A percentile compares a stretch with the other conserved stretches of the same genome.
Evolutionary conservation across 1,284 basidiomycete genomes (phyloP).

Genomic region (Ganoderma boninense): DNA sequence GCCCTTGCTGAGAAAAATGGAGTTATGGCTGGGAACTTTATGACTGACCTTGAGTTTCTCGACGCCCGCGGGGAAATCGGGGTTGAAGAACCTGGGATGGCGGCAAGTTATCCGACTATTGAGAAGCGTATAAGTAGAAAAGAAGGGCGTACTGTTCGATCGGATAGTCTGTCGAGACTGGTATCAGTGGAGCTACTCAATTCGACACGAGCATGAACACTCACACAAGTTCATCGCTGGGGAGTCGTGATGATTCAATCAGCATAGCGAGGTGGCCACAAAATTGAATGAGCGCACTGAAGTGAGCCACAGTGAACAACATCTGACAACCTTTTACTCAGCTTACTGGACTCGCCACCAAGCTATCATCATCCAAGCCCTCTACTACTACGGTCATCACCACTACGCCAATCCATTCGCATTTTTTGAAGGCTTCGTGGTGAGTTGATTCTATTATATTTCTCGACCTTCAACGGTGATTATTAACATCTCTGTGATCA

Average conservation of each 20-base stretch:
- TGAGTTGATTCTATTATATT: background rate
- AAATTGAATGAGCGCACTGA: background rate
- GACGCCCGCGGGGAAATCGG: background rate
- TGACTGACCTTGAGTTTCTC: background rate
- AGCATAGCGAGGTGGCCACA: background rate
- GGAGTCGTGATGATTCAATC: background rate
- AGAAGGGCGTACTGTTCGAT: background rate
- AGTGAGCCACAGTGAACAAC: background rate
- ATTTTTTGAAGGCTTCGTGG: background rate
- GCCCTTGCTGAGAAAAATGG: background rate
- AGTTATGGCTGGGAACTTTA: background rate
- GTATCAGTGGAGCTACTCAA: background rate
- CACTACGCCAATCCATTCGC: background rate
- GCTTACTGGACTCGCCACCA: background rate
- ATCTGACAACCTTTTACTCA: background rate
- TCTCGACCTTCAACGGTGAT: background rate
- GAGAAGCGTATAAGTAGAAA: background rate
- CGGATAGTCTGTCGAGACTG: background rate
- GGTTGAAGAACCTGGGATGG: background rate
- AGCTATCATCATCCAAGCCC: background rate
- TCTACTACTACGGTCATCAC: conserved; percentile 1
- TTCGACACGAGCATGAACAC: background rate
- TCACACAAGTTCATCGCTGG: conserved; percentile 1
- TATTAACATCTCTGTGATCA: background rate
- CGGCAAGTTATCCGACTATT: background rate